Base-by-base conservation (phyloP, 495 filamentous ascomycete species). In the Lichina pygmaea region DNA sequence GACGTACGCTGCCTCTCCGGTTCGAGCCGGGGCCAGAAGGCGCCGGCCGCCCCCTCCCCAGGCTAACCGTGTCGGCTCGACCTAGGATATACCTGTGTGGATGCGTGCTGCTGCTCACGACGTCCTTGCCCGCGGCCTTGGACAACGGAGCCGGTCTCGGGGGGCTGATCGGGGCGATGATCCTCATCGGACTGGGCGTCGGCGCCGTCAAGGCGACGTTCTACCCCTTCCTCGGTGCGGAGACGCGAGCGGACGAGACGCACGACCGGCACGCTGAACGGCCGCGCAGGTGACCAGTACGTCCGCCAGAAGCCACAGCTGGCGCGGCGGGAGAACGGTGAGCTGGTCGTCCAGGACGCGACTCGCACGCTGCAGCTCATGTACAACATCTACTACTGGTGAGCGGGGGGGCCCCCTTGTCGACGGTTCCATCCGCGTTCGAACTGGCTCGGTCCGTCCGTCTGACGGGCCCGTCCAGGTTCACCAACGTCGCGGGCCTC, bases 191-290 rank as follows among this genome's bases (percentile, higher is more conserved):
- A 16, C 44, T 78, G 38, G 74, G 74, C 47, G 67, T 72, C 43
- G 81, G 81, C 64, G 70, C 76, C 61, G 77, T 89, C 61, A 86
- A 86, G 59, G 73, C 77, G 53, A 75, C 75, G 50, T 67, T 70
- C 11, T 48, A 48, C 33, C 72, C 72, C 7, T 63, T 77, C 34
- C 68, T 86, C 52, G 78, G 79, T 39, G 81, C 86, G 51, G 81
- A 86, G 59, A 76, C 65, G 46, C 71, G 71, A 50, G 66, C 24
- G 74, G 31, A 72, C 74, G 52, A 76, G 70, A 51, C 62, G 73
- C 63, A 66, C 58, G 10, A 53, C 73, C 41, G 51, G 53, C 34
- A 61, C 59, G 32, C 56, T 59, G 30, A 66, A 24, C 12, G 15
- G 24, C 24, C 24, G 24, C 24, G 24, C 24, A 24, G 24, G 24